A percentile compares a stretch with the other conserved stretches of the same genome.
Evolutionary conservation across 768 basidiomycete species (phyloP).

Genomic region (Lentinula boryana): DNA sequence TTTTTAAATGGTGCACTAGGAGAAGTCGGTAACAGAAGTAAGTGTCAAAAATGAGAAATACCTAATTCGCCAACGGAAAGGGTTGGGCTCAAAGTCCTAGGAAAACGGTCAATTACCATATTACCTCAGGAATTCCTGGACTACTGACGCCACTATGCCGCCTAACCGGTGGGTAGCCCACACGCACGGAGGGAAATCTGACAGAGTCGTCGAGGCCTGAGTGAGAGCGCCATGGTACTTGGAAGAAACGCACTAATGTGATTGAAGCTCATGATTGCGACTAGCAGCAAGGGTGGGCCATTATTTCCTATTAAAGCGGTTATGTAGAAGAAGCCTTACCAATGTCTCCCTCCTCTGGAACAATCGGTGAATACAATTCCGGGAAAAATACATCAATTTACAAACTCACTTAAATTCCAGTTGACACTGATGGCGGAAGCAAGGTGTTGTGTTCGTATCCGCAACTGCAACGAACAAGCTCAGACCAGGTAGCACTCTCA

Average conservation of each 20-base stretch:
- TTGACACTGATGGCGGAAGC: constrained; percentile 25
- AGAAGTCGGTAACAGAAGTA: background rate
- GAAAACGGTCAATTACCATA: background rate
- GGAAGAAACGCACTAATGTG: constrained; percentile 27
- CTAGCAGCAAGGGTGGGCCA: constrained; percentile 14
- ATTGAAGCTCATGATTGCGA: constrained; percentile 36
- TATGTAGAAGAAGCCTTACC: constrained; percentile 20
- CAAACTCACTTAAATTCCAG: constrained; percentile 22
- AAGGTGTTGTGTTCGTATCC: constrained; percentile 24
- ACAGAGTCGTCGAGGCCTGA: background rate
- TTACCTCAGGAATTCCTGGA: background rate
- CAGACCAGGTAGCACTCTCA: background rate
- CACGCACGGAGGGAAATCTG: constrained; percentile 30
- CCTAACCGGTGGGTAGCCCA: constrained; percentile 39
- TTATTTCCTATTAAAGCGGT: background rate
- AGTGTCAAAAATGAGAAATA: background rate
- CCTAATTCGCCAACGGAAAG: constrained; percentile 14
- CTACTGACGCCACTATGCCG: constrained; percentile 30
- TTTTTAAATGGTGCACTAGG: constrained; percentile 28
- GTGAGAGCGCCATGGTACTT: background rate
- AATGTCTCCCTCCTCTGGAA: constrained; percentile 27
- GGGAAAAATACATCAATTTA: background rate
- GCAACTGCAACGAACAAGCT: constrained; percentile 18
- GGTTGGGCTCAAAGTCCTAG: constrained; percentile 14
- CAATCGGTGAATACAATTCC: background rate